A percentile compares a stretch with the other conserved stretches of the same genome.
These are phyloP conservation scores for Flammula alnicola DNA, from an alignment of 1,284 basidiomycete species.

Conservation along the genomic window DNA sequence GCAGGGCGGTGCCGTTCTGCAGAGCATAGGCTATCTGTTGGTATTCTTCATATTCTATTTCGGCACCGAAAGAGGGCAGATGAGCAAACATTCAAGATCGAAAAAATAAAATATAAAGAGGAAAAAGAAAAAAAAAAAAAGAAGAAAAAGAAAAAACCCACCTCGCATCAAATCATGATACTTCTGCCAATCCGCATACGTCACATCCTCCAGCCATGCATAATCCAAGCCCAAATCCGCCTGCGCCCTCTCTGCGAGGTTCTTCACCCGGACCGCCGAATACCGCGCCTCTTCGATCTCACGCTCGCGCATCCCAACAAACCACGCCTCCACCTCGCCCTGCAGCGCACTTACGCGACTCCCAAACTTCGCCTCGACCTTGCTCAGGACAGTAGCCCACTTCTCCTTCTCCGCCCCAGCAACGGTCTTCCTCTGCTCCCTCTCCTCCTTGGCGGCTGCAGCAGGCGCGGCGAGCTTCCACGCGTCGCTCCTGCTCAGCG, in stretches of 20 bases:
- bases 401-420: slow-evolving; percentile 47
- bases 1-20: slow-evolving; percentile 57
- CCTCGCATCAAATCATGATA: slow-evolving; percentile 68
- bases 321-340: slow-evolving; percentile 61
- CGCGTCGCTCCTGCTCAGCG: slow-evolving; percentile 19
- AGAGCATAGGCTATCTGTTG: slow-evolving; percentile 46
- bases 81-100: too few relatives aligned
- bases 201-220: slow-evolving; percentile 81
- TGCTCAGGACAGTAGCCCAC: slow-evolving; percentile 62
- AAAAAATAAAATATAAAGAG: background rate
- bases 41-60: slow-evolving; percentile 50
- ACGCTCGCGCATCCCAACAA: slow-evolving; percentile 31
- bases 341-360: slow-evolving; percentile 56
- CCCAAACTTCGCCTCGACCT: slow-evolving; percentile 65
- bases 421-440: slow-evolving; percentile 43
- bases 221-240: slow-evolving; percentile 75
- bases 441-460: slow-evolving; percentile 24
- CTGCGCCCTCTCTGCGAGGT: slow-evolving; percentile 65
- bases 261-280: slow-evolving; percentile 31
- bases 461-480: slow-evolving; percentile 17
- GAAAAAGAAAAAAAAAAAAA: background rate
- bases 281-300: slow-evolving; percentile 59
- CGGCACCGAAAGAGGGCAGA: too few relatives aligned
- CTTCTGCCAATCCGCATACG: slow-evolving; percentile 74
- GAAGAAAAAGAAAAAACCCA: slow-evolving; percentile 33